These are phyloP conservation scores for Deakozyma indianensis DNA, from an alignment of 805 yeast species.

Conservation along the genomic window DNA sequence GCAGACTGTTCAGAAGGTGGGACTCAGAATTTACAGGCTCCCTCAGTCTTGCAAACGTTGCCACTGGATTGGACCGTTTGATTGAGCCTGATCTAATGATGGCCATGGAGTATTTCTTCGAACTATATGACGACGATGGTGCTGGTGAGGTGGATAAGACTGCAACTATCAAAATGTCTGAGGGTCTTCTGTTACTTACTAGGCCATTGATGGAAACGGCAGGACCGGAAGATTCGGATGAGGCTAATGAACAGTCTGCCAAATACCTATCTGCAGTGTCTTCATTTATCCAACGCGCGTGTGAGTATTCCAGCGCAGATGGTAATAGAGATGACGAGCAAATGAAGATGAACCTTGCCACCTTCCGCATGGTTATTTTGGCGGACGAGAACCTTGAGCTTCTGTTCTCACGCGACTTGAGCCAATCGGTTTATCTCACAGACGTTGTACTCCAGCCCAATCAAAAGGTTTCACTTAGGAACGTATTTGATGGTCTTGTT, in stretches of 20 bases:
- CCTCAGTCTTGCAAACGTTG: conserved; percentile 55
- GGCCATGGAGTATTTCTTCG: conserved; percentile 63
- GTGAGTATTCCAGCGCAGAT: conserved; percentile 74
- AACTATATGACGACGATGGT: conserved; percentile 48
- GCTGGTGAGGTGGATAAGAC: conserved; percentile 59
- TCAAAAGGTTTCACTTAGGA: conserved; percentile 44
- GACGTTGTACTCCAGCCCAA: conserved; percentile 28
- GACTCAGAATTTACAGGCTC: conserved; percentile 36
- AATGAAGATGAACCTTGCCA: conserved; percentile 51
- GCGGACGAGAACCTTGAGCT: conserved; percentile 91
- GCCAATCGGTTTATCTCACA: conserved; percentile 49
- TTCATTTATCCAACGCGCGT: conserved; percentile 70
- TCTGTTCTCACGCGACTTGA: conserved; percentile 57
- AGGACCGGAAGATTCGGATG: conserved; percentile 37
- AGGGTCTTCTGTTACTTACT: conserved; percentile 70
- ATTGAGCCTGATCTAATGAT: conserved; percentile 65
- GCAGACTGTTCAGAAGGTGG: conserved; percentile 59
- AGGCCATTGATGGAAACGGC: conserved; percentile 71
- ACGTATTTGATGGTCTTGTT: conserved; percentile 78
- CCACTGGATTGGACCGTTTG: conserved; percentile 56
- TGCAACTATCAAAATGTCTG: conserved; percentile 71
- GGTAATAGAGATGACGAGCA: conserved; percentile 21
- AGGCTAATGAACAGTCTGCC: conserved; percentile 28
- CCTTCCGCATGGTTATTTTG: conserved; percentile 84
- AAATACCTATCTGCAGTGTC: conserved; percentile 79